Evolutionary conservation across 495 filamentous ascomycete species (phyloP), one percentile per base, ranked within the genome.

Genomic region (Symbiotaphrina buchneri): DNA sequence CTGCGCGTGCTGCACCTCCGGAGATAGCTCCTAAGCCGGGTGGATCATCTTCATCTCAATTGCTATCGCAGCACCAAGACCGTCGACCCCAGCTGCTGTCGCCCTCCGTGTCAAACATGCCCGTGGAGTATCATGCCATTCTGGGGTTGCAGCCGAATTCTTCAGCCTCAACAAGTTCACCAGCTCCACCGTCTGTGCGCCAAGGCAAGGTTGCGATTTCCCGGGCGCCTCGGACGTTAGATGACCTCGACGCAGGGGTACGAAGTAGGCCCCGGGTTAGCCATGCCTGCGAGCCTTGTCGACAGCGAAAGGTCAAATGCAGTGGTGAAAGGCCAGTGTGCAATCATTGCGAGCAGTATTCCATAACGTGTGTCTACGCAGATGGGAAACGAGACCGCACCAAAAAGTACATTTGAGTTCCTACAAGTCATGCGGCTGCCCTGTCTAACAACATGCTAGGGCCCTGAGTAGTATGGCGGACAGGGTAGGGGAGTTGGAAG

Each of bases 341-440:
- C 33, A 49, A 56, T 21, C 63, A 68, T 34, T 73, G 68, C 36
- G 41, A 49, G 25, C 57, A 63, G 27, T 56, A 56, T 19, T 52
- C 53, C 11, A 47, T 59, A 13, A 44, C 46, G 8, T 73, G 68
- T 38, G 52, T 46, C 30, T 71, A 70, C 43, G 59, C 52, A 2
- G 58, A 64, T 40, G 61, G 62, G 8, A 71, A 68, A 39, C 51
- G 63, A 43, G 67, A 71, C 34, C 54, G 54, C 30, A 61, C 53
- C 10, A 66, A 59, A 42, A 58, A 56, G 64, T 68, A 39, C 31
- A 51, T 14, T 10, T 17, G 38, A n/a, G n/a, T n/a, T n/a, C n/a
- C n/a, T n/a, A n/a, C n/a, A n/a, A n/a, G n/a, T n/a, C n/a, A n/a
- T n/a, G n/a, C n/a, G n/a, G n/a, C n/a, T n/a, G n/a, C n/a, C n/a